These are phyloP conservation scores for Cladosporium sp. DNA, from an alignment of 2,329 filamentous ascomycete genomes.

Conservation along the genomic window DNA sequence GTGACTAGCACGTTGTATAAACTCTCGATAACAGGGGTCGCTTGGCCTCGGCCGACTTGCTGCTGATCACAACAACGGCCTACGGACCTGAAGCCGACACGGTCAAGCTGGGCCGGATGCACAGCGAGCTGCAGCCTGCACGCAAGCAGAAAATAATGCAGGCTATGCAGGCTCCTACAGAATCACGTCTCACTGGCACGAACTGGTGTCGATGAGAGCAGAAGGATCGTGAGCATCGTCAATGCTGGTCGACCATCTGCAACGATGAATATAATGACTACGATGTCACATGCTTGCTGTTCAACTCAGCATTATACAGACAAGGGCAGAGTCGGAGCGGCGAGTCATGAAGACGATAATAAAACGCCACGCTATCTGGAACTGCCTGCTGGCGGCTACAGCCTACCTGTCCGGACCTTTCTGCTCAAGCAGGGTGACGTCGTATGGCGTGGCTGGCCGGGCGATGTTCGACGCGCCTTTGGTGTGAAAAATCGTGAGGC, in stretches of 20 bases:
- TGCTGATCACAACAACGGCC: not conserved
- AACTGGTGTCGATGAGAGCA: not conserved
- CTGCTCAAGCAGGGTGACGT: slow-evolving; percentile 21
- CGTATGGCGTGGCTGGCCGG: slow-evolving; percentile 18
- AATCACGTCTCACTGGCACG: slow-evolving; percentile 12
- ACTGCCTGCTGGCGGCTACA: slow-evolving; percentile 17
- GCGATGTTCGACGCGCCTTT: slow-evolving; percentile 14
- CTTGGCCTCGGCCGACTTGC: not conserved
- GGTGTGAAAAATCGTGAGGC: slow-evolving; percentile 16
- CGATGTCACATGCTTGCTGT: not conserved
- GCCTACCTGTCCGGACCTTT: not conserved
- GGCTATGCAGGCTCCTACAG: slow-evolving; percentile 9
- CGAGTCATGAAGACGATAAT: slow-evolving; percentile 18
- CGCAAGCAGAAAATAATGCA: slow-evolving; percentile 8
- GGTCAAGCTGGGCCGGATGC: slow-evolving; percentile 1
- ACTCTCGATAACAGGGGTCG: slow-evolving; percentile 4
- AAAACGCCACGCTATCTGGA: slow-evolving; percentile 19
- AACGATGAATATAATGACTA: not conserved
- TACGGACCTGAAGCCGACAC: not conserved
- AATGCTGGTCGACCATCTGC: not conserved
- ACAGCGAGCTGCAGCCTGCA: slow-evolving; percentile 9
- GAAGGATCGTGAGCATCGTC: not conserved
- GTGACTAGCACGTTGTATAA: not conserved
- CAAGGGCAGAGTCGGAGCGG: slow-evolving; percentile 4
- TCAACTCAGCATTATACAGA: not conserved